Base-by-base conservation (phyloP, 2,329 filamentous ascomycete species). In the Bipolaris oryzae region DNA sequence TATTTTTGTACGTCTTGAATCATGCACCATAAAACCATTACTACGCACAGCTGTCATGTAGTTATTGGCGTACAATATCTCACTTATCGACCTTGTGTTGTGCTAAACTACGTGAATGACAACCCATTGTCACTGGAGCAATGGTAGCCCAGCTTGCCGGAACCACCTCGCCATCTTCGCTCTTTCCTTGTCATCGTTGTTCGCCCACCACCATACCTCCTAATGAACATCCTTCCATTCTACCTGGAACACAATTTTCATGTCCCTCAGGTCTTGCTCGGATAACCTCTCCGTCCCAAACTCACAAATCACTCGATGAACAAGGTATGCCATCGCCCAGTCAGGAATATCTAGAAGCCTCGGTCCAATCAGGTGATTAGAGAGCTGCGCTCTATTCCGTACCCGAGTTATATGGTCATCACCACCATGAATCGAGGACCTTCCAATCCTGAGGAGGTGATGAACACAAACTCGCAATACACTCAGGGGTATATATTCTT, bases 121-220 rank as follows among this genome's bases (percentile, higher is more conserved):
- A 43, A 25, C 21, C 13, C 37, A 9, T 34, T 31, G 28, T 31
- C 28, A 31, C 28, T 3, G 10, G 28, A 10, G 7, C 25, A 28
- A 9, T 28, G 3, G 10, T 31, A 31, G 10, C 10, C 10, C 10
- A 13, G 13, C 10, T 13, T 34, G 33, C n/a, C 28, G 33, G 1
- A 7, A 25, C 66, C 66, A 66, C 44, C 67, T 65, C 49, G 64
- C 57, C 53, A 70, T 62, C 50, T 63, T 66, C 18, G 55, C 57
- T 21, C 58, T 60, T 15, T 64, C 67, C 46, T 70, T 68, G 6
- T 67, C 66, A 25, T 67, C 66, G 28, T 62, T 61, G 7, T 61
- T 60, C 9, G 66, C 67, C 68, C 67, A 72, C 67, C 66, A 70
- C 68, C 61, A 71, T 11, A 70, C 49, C 41, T 31, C 50, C 68